Evolutionary conservation across 108 stramenopile genomes (phyloP).

Genomic region (Pseudonitzschia multistriata): DNA sequence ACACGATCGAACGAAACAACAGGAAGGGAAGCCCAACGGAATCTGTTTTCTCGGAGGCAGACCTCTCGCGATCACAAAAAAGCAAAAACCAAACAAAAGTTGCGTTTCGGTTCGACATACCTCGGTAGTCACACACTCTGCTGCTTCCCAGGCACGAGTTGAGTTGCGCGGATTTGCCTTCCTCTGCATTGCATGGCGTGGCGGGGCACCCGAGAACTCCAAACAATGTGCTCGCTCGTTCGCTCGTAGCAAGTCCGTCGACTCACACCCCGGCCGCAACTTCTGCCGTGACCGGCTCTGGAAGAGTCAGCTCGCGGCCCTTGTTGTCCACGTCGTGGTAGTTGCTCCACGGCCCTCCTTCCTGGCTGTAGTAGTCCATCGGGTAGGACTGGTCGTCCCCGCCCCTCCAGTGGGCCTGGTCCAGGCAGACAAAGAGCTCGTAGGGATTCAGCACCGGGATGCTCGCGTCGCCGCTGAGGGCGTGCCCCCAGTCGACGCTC

Average conservation of each 20-base stretch:
- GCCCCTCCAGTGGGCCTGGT: constrained; percentile 53
- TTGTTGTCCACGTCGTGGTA: constrained; percentile 64
- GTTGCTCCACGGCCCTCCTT: constrained; percentile 93
- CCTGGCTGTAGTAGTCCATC: constrained; percentile 96
- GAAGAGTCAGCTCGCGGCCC: constrained; percentile 23
- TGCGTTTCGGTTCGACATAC: no score
- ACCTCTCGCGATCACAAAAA: no score
- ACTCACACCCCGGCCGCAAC: neutral
- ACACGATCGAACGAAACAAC: neutral
- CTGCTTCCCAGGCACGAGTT: no score
- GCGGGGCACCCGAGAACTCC: neutral
- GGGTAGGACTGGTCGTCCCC: constrained; percentile 65
- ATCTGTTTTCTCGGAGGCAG: no score
- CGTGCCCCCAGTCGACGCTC: constrained; percentile 96
- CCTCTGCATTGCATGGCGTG: no score
- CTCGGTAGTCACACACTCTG: no score
- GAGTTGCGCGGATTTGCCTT: no score
- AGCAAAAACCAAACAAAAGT: no score
- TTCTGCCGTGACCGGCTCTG: neutral
- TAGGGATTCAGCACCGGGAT: constrained; percentile 89
- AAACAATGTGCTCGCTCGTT: neutral
- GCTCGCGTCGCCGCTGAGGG: constrained; percentile 38
- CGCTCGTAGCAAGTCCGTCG: neutral
- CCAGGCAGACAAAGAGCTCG: constrained; percentile 89
- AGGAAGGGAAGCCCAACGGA: no score